Conservation (phyloP, 306 rosid genomes). For the Quercus alba region DNA sequence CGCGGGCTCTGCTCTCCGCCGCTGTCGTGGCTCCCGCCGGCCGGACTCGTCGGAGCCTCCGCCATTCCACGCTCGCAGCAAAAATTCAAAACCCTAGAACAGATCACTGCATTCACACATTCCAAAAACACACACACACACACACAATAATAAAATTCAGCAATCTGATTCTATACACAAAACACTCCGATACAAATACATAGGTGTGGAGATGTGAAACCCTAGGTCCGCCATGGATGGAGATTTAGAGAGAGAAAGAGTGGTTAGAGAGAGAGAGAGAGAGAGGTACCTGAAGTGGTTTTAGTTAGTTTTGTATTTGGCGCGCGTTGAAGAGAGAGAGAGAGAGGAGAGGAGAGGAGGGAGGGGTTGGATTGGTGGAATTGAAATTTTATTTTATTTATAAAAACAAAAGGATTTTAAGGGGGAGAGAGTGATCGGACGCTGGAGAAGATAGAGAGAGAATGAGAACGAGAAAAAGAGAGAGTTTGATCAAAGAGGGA, state of each 20-base stretch:
- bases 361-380: constrained; percentile 11
- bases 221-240: constrained; percentile 26
- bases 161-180: not conserved
- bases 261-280: no score
- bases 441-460: constrained; percentile 38
- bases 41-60: constrained; percentile 71
- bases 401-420: no score
- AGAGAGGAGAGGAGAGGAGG: constrained; percentile 1
- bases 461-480: not conserved
- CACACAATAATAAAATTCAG: not conserved
- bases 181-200: not conserved
- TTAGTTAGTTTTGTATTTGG: constrained; percentile 40
- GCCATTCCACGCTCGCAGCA: constrained; percentile 36
- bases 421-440: constrained; percentile 33
- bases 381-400: not conserved
- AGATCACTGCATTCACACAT: constrained; percentile 6
- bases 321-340: constrained; percentile 23
- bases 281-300: not conserved
- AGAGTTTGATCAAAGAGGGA: not conserved
- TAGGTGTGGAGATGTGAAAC: not conserved
- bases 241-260: not conserved
- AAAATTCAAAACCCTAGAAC: constrained; percentile 25
- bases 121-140: no score
- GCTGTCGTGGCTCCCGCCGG: constrained; percentile 70
- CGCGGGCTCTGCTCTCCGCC: constrained; percentile 85